These are phyloP conservation scores for Dactylellina drechsleri DNA, from an alignment of 2,329 filamentous ascomycete genomes.

Conservation along the genomic window DNA sequence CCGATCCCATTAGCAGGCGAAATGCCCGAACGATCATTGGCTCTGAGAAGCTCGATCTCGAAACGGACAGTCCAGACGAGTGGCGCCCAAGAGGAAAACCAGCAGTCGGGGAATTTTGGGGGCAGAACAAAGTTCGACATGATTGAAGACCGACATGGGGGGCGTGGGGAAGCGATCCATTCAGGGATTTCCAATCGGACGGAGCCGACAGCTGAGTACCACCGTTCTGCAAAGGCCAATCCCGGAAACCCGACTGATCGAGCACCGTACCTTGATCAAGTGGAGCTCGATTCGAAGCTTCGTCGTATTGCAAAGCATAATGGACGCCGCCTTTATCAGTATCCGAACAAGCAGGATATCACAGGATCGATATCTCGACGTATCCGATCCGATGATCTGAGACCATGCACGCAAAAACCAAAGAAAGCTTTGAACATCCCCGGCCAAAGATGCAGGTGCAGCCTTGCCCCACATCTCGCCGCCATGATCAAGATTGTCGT, in stretches of 20 bases:
- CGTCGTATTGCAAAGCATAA: no score
- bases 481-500: background rate
- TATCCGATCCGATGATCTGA: background rate
- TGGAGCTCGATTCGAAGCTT: no score
- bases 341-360: background rate
- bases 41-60: background rate
- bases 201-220: constrained; percentile 34
- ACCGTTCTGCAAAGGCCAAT: constrained; percentile 4
- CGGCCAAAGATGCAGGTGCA: background rate
- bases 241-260: constrained; percentile 1
- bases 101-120: constrained; percentile 35
- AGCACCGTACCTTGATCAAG: no score
- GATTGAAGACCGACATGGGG: background rate
- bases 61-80: constrained; percentile 13
- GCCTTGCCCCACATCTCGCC: background rate
- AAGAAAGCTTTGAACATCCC: background rate
- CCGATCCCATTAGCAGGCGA: constrained; percentile 43
- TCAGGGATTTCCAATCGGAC: constrained; percentile 28
- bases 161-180: constrained; percentile 14
- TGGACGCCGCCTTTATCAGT: no score
- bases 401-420: background rate
- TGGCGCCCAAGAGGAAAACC: constrained; percentile 8
- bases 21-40: constrained; percentile 38
- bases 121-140: background rate
- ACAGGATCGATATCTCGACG: background rate